Evolutionary conservation across 2,329 filamentous ascomycete species (phyloP).

Genomic region (Rutstroemia sp.): DNA sequence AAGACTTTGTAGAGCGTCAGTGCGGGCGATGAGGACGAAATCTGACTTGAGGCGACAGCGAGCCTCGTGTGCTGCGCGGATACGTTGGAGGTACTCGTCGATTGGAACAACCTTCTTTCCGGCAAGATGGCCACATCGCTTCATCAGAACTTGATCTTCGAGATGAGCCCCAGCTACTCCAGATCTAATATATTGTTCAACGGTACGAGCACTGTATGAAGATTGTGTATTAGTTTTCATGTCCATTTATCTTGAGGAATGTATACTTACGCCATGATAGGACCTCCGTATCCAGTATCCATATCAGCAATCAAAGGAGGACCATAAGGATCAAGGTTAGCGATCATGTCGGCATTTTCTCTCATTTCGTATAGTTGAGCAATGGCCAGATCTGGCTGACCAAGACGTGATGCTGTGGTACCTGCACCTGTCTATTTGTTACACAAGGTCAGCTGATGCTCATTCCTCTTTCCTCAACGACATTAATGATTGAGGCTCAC

Average conservation of each 20-base stretch:
- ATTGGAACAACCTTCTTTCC: conserved; percentile 51
- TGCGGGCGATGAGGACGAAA: conserved; percentile 57
- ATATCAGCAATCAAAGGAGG: conserved; percentile 46
- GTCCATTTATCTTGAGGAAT: no score
- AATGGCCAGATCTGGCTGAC: conserved; percentile 43
- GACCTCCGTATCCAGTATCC: conserved; percentile 38
- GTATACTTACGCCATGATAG: no score
- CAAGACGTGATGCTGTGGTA: conserved; percentile 40
- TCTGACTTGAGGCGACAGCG: conserved; percentile 43
- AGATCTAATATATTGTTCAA: conserved; percentile 43
- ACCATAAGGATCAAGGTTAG: conserved; percentile 39
- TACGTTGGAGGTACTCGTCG: conserved; percentile 45
- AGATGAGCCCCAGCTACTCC: conserved; percentile 55
- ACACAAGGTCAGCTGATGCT: background rate
- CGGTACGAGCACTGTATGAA: conserved; percentile 22
- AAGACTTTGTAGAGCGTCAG: conserved; percentile 49
- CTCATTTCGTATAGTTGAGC: conserved; percentile 45
- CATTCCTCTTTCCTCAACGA: background rate
- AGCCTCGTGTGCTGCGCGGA: conserved; percentile 47
- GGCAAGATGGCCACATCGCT: conserved; percentile 58
- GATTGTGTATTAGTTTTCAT: background rate
- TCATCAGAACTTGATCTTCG: conserved; percentile 55
- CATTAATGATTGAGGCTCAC: conserved; percentile 32
- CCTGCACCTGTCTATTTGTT: conserved; percentile 34
- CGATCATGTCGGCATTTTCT: conserved; percentile 45